phyloP scores from a whole-genome alignment of 208 protist genomes.

The Vickermania spadyakhi region DNA sequence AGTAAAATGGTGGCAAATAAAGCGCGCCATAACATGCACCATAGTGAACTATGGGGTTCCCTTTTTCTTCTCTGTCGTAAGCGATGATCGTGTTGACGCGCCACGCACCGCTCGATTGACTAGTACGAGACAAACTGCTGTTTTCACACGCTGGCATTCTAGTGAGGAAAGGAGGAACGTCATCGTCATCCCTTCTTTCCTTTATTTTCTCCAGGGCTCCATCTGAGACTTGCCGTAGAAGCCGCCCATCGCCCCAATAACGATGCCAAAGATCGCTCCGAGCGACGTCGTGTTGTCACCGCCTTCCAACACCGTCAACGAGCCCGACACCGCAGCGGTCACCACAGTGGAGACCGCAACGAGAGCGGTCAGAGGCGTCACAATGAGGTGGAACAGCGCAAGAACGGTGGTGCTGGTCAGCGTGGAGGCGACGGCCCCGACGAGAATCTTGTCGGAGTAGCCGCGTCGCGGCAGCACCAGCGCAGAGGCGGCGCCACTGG shows the following conservation, averaged over 20 bases:
- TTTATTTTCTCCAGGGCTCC: constrained; percentile 84
- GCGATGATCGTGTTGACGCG: too few relatives aligned
- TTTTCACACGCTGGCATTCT: too few relatives aligned
- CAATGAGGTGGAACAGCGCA: constrained; percentile 76
- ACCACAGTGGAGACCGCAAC: constrained; percentile 55
- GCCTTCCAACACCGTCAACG: constrained; percentile 67
- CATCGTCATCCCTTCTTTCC: neutral
- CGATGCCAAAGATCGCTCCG: constrained; percentile 67
- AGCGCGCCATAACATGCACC: too few relatives aligned
- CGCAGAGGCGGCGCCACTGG: too few relatives aligned
- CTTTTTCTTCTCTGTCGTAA: too few relatives aligned
- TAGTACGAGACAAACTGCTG: too few relatives aligned
- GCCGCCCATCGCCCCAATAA: constrained; percentile 74
- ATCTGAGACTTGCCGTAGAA: constrained; percentile 83
- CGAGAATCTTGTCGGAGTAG: constrained; percentile 74
- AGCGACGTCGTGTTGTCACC: constrained; percentile 61
- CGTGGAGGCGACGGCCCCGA: constrained; percentile 48
- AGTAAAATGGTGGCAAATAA: too few relatives aligned
- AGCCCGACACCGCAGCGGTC: constrained; percentile 52
- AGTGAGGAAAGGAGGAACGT: too few relatives aligned
- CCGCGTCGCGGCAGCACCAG: constrained; percentile 6
- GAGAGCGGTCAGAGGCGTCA: constrained; percentile 52
- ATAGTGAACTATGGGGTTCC: too few relatives aligned
- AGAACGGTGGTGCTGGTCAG: constrained; percentile 59
- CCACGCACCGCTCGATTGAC: too few relatives aligned